Evolutionary conservation across 495 filamentous ascomycete genomes (phyloP).

Genomic region (Trichoderma gamsii): DNA sequence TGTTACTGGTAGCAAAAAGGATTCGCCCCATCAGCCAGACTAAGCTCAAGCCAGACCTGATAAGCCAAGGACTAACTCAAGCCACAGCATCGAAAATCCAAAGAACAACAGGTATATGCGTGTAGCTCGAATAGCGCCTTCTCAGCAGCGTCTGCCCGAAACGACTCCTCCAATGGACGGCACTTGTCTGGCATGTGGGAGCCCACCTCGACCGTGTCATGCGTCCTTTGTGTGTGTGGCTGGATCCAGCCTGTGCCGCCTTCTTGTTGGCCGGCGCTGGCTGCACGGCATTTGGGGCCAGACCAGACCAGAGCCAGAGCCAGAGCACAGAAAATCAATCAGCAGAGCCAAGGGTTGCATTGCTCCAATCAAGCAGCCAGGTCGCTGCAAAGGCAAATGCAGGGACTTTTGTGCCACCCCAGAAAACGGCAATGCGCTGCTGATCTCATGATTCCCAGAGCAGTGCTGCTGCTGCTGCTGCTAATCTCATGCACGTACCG

Average conservation of each 20-base stretch:
- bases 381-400: neutral
- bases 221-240: constrained; percentile 21
- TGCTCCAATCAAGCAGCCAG: neutral
- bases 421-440: neutral
- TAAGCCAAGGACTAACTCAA: neutral
- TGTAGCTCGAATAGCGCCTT: neutral
- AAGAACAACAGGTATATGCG: neutral
- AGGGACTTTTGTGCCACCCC: constrained; percentile 12
- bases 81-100: neutral
- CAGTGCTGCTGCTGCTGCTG: neutral
- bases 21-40: neutral
- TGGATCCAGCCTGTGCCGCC: constrained; percentile 14
- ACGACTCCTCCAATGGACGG: constrained; percentile 14
- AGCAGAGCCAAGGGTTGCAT: neutral
- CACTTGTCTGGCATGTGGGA: constrained; percentile 17
- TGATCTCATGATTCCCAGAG: neutral
- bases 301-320: neutral
- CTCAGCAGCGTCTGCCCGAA: constrained; percentile 3
- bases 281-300: neutral
- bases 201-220: constrained; percentile 20
- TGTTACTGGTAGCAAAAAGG: neutral
- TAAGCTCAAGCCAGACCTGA: neutral
- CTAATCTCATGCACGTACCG: neutral
- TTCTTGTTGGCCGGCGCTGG: constrained; percentile 22
- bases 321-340: neutral